Evolutionary conservation across 139 green algal genomes (phyloP), one percentile per base, ranked within the genome.

Genomic region (Eudorina sp.): DNA sequence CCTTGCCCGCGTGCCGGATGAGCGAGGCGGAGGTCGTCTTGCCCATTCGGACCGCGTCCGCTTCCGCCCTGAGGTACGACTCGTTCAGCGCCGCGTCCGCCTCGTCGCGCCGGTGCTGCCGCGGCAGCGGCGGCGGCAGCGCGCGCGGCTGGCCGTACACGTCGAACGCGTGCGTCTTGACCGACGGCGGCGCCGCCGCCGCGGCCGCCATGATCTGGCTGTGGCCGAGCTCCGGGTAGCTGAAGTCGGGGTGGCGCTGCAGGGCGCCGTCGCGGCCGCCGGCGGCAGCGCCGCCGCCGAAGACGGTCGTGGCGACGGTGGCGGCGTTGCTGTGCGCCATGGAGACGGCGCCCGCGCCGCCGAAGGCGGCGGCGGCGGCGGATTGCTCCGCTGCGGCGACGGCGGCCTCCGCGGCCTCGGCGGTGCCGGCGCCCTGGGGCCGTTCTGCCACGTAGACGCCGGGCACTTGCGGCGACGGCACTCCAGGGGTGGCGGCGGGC

Each of bases 71-170:
- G n/a, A 96, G 87, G 81, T 94, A 94, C 13, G 58, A 9, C 27
- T 89, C 70, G 68, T 96, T 94, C 13, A 93, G 55, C 34, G 53
- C 38, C 11, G 38, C 55, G 19, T 77, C 38, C 23, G 91, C 91
- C 38, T 91, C 89, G 21, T 89, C 51, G 29, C 53, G 34, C 1
- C 66, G 80, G 89, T 94, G 85, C 41, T 75, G 46, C 0, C 48
- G 40, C 11, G 93, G 93, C 82, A 94, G 74, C 23, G 69, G 38
- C 13, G 88, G 84, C 25, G 86, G 86, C 27, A 74, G 43, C 34
- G 51, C 48, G 23, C 93, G 86, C 0, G 91, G 91, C 79, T 92
- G 88, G 1, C 93, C 93, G 58, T 95, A 94, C 74, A 96, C 91
- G 80, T 96, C 93, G 40, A 86, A 89, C 36, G 40, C 62, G 40